Percentiles rank a stretch among this genome's conserved stretches.
phyloP scores from a whole-genome alignment of 73 alveolate species.

The Paraurostyla sp. region DNA sequence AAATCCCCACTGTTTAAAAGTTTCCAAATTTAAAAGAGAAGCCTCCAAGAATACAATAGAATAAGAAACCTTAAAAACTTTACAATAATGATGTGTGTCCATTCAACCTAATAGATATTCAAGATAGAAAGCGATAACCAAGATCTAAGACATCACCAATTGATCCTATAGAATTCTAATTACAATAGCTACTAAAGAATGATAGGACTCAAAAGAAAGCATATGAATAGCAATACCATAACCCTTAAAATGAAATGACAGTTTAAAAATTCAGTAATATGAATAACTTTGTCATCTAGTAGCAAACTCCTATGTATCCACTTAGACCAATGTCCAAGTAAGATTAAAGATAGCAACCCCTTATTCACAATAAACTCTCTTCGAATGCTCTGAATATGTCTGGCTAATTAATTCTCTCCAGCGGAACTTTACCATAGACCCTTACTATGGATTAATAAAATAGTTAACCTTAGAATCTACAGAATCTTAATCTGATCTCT shows the following conservation, averaged over 20 bases:
- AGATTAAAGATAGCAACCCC: too few species aligned
- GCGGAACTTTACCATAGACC: too few species aligned
- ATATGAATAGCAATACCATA: background rate
- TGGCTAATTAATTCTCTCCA: too few species aligned
- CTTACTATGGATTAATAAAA: too few species aligned
- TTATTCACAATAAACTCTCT: too few species aligned
- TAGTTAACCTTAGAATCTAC: too few species aligned
- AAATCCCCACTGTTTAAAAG: background rate
- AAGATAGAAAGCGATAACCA: background rate
- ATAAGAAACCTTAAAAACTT: too few species aligned
- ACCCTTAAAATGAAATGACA: background rate
- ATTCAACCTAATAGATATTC: constrained; percentile 1
- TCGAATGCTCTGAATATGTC: too few species aligned
- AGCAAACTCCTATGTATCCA: too few species aligned
- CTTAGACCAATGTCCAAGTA: too few species aligned
- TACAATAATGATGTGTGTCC: background rate
- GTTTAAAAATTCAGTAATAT: background rate
- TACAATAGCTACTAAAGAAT: background rate
- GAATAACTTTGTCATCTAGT: background rate
- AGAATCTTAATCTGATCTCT: too few species aligned
- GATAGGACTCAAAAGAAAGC: background rate
- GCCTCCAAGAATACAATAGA: background rate
- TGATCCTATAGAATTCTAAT: background rate
- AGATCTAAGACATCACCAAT: background rate
- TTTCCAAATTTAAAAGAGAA: background rate